Evolutionary conservation across 208 protist species (phyloP).

Genomic region (Acanthamoeba sp.): DNA sequence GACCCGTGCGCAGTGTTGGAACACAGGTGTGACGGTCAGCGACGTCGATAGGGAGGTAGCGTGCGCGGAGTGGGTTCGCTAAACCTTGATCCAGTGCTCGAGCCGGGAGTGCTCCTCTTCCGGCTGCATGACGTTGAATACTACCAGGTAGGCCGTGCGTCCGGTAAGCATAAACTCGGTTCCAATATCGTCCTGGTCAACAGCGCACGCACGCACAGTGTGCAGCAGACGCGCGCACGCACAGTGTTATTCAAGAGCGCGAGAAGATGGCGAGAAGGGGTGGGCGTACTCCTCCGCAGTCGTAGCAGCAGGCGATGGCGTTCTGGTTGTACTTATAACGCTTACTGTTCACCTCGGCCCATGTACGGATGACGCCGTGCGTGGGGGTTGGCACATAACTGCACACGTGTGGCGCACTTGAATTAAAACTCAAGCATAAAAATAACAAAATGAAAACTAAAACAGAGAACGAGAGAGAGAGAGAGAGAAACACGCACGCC

Average conservation of each 20-base stretch:
- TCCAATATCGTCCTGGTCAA: constrained; percentile 4
- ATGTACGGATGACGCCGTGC: constrained; percentile 14
- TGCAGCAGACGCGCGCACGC: background rate
- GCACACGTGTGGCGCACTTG: no score
- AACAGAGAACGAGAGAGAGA: no score
- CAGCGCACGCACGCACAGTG: background rate
- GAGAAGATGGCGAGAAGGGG: background rate
- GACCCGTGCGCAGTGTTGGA: no score
- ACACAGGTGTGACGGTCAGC: no score
- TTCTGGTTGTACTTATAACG: constrained; percentile 8
- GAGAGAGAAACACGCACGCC: background rate
- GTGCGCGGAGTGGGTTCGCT: background rate
- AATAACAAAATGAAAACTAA: no score
- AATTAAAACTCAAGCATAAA: no score
- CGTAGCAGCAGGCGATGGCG: constrained; percentile 5
- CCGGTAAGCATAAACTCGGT: constrained; percentile 15
- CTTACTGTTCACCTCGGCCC: background rate
- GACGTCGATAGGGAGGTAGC: no score
- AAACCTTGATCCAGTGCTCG: constrained; percentile 29
- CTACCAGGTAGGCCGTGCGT: constrained; percentile 1
- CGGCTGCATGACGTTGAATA: background rate
- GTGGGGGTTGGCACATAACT: constrained; percentile 33
- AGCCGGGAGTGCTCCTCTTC: constrained; percentile 29
- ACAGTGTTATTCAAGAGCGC: background rate
- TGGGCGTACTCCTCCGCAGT: background rate